These are phyloP conservation scores for Metschnikowia matae DNA, from an alignment of 805 yeast genomes.

Conservation along the genomic window DNA sequence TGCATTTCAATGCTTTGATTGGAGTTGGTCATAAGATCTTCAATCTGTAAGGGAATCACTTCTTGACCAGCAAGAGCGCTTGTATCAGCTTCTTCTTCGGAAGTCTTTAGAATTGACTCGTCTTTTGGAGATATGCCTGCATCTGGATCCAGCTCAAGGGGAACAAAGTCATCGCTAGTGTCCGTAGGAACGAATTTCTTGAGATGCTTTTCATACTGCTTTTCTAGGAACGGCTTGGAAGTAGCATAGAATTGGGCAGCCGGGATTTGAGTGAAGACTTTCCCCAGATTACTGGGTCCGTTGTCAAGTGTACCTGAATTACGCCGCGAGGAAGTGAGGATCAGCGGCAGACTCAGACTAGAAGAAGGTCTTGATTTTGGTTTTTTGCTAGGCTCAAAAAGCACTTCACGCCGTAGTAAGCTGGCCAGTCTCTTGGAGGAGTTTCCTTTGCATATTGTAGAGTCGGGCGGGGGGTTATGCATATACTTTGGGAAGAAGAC, in stretches of 20 bases:
- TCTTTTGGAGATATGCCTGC: not conserved
- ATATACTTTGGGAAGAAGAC: slow-evolving; percentile 1
- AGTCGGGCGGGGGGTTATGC: slow-evolving; percentile 10
- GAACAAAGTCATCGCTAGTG: slow-evolving; percentile 10
- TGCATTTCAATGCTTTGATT: slow-evolving; percentile 5
- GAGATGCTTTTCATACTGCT: slow-evolving; percentile 15
- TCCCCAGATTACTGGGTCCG: not conserved
- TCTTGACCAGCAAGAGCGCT: not conserved
- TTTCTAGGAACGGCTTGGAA: slow-evolving; percentile 14
- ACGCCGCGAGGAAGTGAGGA: slow-evolving; percentile 12
- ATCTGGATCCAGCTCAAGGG: slow-evolving; percentile 12
- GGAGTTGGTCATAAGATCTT: not conserved
- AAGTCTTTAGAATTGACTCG: not conserved
- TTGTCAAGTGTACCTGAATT: not conserved
- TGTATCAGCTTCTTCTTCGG: not conserved
- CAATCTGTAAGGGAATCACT: not conserved
- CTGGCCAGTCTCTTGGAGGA: slow-evolving; percentile 6
- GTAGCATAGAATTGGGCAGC: slow-evolving; percentile 12
- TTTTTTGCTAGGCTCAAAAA: slow-evolving; percentile 12
- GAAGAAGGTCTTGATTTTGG: not conserved
- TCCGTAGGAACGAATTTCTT: slow-evolving; percentile 10
- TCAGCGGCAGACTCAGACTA: slow-evolving; percentile 14
- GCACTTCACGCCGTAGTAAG: slow-evolving; percentile 13
- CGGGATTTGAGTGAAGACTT: not conserved
- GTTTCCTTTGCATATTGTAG: slow-evolving; percentile 4